Conservation (phyloP, 768 basidiomycete genomes). For the Hortiboletus flavorubellus region DNA sequence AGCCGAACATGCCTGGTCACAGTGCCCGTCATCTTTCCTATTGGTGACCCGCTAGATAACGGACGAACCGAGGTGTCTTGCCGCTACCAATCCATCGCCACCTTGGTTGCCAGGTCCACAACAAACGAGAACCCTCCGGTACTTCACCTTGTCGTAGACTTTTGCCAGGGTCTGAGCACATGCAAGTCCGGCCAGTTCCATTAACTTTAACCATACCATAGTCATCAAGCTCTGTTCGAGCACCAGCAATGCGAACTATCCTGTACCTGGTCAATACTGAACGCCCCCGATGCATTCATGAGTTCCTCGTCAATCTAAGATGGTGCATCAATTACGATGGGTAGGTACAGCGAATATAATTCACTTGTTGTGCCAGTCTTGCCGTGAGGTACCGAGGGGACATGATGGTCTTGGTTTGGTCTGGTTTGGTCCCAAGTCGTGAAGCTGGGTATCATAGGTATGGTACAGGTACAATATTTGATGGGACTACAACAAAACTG, state of each 20-base stretch:
- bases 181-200: slow-evolving; percentile 94
- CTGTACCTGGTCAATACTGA: slow-evolving; percentile 87
- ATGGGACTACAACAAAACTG: background rate
- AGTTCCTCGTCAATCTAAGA: slow-evolving; percentile 91
- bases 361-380: slow-evolving; percentile 72
- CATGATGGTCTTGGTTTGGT: slow-evolving; percentile 32
- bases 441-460: background rate
- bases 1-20: slow-evolving; percentile 81
- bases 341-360: background rate
- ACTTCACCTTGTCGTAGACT: slow-evolving; percentile 65
- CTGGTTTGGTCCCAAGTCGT: too few relatives aligned
- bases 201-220: slow-evolving; percentile 52
- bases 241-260: background rate
- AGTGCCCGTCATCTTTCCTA: background rate
- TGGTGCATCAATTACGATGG: background rate
- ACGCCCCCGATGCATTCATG: slow-evolving; percentile 85
- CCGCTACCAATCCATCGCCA: slow-evolving; percentile 96
- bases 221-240: background rate
- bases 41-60: background rate
- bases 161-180: slow-evolving; percentile 85
- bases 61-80: slow-evolving; percentile 79
- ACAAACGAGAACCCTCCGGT: slow-evolving; percentile 83
- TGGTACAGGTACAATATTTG: slow-evolving; percentile 5
- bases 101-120: slow-evolving; percentile 98
- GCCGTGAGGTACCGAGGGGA: slow-evolving; percentile 62